Percentiles rank a stretch among this genome's conserved stretches.
phyloP scores from a whole-genome alignment of 2,329 filamentous ascomycete species.

The Neofusicoccum umdonicola region DNA sequence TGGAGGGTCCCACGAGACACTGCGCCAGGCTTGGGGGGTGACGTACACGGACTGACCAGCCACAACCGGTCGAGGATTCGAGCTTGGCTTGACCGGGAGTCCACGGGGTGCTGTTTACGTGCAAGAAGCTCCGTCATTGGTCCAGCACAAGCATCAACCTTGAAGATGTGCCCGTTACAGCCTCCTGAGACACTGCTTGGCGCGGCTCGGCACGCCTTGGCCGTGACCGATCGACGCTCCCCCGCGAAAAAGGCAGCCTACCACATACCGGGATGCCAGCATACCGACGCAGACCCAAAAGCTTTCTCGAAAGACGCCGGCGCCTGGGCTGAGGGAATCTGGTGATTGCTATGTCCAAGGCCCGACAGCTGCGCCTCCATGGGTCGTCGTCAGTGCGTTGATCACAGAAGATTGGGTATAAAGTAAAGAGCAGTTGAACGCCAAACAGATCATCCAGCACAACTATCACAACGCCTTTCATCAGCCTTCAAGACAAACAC shows the following conservation, averaged over 20 bases:
- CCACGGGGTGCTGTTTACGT: no score
- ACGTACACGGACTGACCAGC: background rate
- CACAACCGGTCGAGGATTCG: background rate
- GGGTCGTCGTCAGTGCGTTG: background rate
- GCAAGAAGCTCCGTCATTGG: no score
- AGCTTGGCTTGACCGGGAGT: no score
- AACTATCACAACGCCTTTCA: background rate
- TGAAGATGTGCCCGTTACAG: background rate
- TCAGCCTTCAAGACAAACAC: background rate
- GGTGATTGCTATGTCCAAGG: background rate
- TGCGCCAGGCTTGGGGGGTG: conserved; percentile 10
- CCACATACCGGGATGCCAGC: background rate
- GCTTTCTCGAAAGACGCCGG: background rate
- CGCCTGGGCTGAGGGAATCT: background rate
- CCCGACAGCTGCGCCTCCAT: background rate
- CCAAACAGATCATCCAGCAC: background rate
- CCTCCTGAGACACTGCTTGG: background rate
- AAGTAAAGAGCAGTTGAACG: background rate
- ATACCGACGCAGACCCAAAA: background rate
- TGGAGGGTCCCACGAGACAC: background rate
- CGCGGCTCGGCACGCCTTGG: conserved; percentile 9
- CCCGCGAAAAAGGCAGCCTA: background rate
- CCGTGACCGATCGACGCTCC: background rate
- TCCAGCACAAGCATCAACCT: no score
- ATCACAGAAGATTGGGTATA: background rate